Evolutionary conservation across 2,329 filamentous ascomycete genomes (phyloP).

Genomic region (Basipetospora chlamydospora): DNA sequence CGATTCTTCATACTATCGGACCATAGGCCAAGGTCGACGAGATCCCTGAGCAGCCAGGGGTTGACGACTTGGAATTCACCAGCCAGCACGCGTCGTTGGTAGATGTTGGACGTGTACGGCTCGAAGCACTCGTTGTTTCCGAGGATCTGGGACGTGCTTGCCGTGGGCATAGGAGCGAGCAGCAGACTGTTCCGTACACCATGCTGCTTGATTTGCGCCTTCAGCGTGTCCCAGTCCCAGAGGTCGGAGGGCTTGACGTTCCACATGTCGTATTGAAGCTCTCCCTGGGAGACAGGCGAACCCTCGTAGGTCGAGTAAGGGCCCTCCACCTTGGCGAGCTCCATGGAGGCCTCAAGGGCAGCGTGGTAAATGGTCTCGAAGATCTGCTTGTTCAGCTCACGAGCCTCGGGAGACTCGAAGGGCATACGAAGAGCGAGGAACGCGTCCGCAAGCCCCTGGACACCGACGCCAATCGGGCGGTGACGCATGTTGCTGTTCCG

Average conservation of each 20-base stretch:
- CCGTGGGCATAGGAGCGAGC: conserved; percentile 94
- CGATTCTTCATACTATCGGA: conserved; percentile 99
- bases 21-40: conserved; percentile 96
- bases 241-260: conserved; percentile 82
- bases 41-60: conserved; percentile 94
- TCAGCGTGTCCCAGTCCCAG: conserved; percentile 88
- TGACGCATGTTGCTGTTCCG: conserved; percentile 95
- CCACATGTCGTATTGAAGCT: conserved; percentile 99
- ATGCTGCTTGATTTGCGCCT: conserved; percentile 81
- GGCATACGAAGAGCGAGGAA: conserved; percentile 95
- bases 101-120: conserved; percentile 99
- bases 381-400: conserved; percentile 90
- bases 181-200: conserved; percentile 93
- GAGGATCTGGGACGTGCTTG: conserved; percentile 91
- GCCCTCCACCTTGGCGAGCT: conserved; percentile 71
- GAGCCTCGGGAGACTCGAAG: conserved; percentile 91
- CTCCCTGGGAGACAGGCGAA: conserved; percentile 84
- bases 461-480: conserved; percentile 88
- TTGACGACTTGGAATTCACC: conserved; percentile 99
- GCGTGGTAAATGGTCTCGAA: conserved; percentile 99
- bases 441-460: conserved; percentile 93
- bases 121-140: conserved; percentile 99
- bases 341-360: conserved; percentile 75
- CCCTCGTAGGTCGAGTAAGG: conserved; percentile 84
- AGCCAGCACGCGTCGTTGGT: conserved; percentile 92